These are phyloP conservation scores for Thraustochytrium striatum DNA, from an alignment of 352 stramenopile species.

Conservation along the genomic window DNA sequence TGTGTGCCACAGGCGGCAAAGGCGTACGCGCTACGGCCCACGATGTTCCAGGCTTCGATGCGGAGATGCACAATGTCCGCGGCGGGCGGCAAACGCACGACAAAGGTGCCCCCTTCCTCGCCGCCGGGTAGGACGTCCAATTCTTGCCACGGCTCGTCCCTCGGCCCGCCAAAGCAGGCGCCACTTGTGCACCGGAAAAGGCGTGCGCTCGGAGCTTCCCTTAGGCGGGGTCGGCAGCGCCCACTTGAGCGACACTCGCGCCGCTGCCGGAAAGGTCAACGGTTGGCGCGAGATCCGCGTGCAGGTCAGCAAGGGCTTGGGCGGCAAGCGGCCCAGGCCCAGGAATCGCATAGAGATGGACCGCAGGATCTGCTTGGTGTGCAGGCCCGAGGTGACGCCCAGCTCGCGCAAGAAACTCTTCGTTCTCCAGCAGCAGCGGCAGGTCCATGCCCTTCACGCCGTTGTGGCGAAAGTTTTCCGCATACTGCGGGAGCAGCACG, in stretches of 20 bases:
- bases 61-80: background rate
- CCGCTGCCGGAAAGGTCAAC: too few relatives aligned
- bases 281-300: too few relatives aligned
- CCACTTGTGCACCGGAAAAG: background rate
- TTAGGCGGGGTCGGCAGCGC: too few relatives aligned
- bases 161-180: background rate
- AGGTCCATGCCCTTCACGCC: conserved; percentile 42
- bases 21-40: background rate
- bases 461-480: conserved; percentile 12
- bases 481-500: conserved; percentile 26
- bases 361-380: conserved; percentile 9
- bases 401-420: conserved; percentile 14
- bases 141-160: background rate
- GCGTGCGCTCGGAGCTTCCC: background rate
- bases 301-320: background rate
- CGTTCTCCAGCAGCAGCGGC: conserved; percentile 13
- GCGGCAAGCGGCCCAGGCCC: background rate
- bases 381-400: background rate
- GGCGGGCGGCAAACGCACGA: too few relatives aligned
- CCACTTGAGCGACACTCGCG: too few relatives aligned
- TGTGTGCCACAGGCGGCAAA: conserved; percentile 7
- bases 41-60: conserved; percentile 28
- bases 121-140: too few relatives aligned
- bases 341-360: conserved; percentile 12
- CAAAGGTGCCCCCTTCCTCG: too few relatives aligned